These are phyloP conservation scores for Diaporthe eres DNA, from an alignment of 2,329 filamentous ascomycete genomes.

Conservation along the genomic window DNA sequence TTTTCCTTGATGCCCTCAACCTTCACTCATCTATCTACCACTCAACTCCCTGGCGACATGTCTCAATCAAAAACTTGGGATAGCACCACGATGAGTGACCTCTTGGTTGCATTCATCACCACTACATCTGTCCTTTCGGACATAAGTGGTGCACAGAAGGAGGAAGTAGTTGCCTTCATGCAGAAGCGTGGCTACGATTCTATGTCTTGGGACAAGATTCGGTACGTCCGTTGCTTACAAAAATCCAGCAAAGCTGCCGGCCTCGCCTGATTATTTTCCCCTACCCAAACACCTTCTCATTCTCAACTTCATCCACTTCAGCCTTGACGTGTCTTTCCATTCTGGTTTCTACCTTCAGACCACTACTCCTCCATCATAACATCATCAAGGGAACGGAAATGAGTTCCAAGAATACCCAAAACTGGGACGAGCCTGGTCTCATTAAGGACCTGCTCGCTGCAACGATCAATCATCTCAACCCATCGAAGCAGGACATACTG, in stretches of 20 bases:
- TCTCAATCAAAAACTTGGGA: conserved; percentile 17
- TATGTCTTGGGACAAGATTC: conserved; percentile 1
- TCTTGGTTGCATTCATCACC: not conserved
- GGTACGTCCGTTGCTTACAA: not conserved
- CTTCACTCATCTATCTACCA: not conserved
- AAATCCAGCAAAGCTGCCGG: not conserved
- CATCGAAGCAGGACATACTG: conserved; percentile 46
- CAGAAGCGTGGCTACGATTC: not conserved
- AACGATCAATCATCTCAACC: conserved; percentile 55
- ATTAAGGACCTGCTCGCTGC: conserved; percentile 61
- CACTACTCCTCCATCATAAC: not conserved
- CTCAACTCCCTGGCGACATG: not conserved
- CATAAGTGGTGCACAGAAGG: not conserved
- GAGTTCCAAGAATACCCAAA: conserved; percentile 40
- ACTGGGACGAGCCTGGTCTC: conserved; percentile 56
- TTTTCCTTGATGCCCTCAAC: not conserved
- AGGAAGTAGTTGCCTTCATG: not conserved
- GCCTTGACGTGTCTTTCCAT: not conserved
- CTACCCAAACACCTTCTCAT: not conserved
- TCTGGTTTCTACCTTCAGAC: not conserved
- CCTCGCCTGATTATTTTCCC: not conserved
- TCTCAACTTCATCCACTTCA: not conserved
- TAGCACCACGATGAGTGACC: not conserved
- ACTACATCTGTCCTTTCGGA: conserved; percentile 7
- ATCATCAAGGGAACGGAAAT: conserved; percentile 7